These are phyloP conservation scores for Scleroderma bovista DNA, from an alignment of 768 basidiomycete genomes.

Conservation along the genomic window DNA sequence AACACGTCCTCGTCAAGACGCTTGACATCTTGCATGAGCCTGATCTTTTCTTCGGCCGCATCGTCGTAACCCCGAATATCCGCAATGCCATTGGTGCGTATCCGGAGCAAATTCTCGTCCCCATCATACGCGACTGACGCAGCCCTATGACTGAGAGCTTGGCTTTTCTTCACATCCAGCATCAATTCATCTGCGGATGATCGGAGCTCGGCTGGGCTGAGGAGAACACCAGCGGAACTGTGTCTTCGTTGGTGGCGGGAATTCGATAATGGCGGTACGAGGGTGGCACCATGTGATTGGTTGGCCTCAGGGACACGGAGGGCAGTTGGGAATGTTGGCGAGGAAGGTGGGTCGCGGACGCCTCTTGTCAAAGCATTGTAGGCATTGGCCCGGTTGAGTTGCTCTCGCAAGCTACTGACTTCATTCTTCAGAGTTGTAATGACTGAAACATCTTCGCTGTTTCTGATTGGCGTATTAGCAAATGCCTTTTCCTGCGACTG, in stretches of 20 bases:
- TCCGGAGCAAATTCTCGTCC: conserved; percentile 66
- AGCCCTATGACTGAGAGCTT: conserved; percentile 71
- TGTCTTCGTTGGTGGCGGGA: conserved; percentile 77
- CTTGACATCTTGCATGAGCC: conserved; percentile 86
- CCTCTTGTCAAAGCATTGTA: conserved; percentile 81
- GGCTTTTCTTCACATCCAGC: conserved; percentile 64
- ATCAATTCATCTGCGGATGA: conserved; percentile 76
- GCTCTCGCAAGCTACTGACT: conserved; percentile 87
- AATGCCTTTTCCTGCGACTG: conserved; percentile 71
- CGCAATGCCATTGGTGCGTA: conserved; percentile 59
- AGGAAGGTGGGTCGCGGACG: conserved; percentile 66
- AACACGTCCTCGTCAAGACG: conserved; percentile 91
- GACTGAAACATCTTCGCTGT: conserved; percentile 79
- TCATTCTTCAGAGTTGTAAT: conserved; percentile 89
- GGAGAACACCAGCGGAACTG: conserved; percentile 78
- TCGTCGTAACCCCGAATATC: conserved; percentile 79
- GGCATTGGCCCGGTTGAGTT: conserved; percentile 93
- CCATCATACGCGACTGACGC: conserved; percentile 87
- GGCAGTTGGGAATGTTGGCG: conserved; percentile 82
- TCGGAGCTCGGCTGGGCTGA: conserved; percentile 56
- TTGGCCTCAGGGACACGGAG: conserved; percentile 51
- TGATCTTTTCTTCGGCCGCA: conserved; percentile 91
- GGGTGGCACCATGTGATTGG: conserved; percentile 40
- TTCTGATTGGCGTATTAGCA: conserved; percentile 58
- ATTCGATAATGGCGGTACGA: conserved; percentile 28